Evolutionary conservation across 2,329 filamentous ascomycete species (phyloP).

Genomic region (Akanthomyces uredinophilus): DNA sequence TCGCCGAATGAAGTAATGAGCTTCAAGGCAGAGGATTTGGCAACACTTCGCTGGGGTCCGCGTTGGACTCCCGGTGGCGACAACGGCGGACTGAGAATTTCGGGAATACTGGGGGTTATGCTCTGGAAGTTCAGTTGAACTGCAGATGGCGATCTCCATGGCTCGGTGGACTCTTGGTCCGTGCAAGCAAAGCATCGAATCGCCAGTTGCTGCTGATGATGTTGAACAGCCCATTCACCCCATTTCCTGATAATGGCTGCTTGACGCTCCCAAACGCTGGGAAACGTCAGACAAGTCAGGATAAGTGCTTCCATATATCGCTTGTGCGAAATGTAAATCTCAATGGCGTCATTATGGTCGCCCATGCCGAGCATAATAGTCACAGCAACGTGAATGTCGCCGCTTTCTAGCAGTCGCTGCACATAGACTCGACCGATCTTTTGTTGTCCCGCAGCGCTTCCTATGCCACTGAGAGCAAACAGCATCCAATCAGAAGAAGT

Average conservation of each 20-base stretch:
- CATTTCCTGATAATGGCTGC: slow-evolving; percentile 85
- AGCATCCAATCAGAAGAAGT: slow-evolving; percentile 97
- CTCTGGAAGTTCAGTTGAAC: slow-evolving; percentile 53
- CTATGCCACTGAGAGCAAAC: slow-evolving; percentile 83
- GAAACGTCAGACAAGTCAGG: slow-evolving; percentile 76
- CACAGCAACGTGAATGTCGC: slow-evolving; percentile 86
- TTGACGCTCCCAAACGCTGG: slow-evolving; percentile 85
- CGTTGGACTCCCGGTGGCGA: slow-evolving; percentile 63
- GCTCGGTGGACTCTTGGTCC: slow-evolving; percentile 75
- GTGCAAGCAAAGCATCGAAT: slow-evolving; percentile 93
- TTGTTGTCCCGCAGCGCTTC: slow-evolving; percentile 68
- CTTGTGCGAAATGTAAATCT: slow-evolving; percentile 89
- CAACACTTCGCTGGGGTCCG: slow-evolving; percentile 57
- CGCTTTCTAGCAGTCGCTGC: slow-evolving; percentile 80
- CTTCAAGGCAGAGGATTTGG: slow-evolving; percentile 79
- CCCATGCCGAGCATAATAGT: slow-evolving; percentile 91
- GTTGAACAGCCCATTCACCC: slow-evolving; percentile 86
- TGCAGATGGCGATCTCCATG: slow-evolving; percentile 82
- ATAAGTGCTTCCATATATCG: slow-evolving; percentile 91
- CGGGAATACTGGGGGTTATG: slow-evolving; percentile 50
- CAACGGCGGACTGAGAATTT: slow-evolving; percentile 64
- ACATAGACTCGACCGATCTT: slow-evolving; percentile 89
- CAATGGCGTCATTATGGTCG: slow-evolving; percentile 89
- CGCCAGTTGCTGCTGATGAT: slow-evolving; percentile 83
- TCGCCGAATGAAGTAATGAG: slow-evolving; percentile 85